These are phyloP conservation scores for Ramaria sp. DNA, from an alignment of 768 basidiomycete species.

Conservation along the genomic window DNA sequence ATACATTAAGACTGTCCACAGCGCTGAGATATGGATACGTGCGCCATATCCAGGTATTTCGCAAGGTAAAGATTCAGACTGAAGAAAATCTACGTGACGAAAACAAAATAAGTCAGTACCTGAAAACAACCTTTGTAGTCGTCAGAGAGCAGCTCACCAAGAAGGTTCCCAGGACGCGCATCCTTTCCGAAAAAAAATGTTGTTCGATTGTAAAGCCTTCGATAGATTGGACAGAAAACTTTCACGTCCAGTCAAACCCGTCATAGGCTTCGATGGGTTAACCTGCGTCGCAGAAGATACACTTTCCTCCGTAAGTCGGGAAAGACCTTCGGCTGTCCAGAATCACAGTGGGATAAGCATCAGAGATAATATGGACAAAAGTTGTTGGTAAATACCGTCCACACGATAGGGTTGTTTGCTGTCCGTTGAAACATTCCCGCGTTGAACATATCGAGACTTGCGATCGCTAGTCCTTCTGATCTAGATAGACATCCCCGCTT, in stretches of 20 bases:
- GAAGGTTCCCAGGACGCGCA: slow-evolving; percentile 71
- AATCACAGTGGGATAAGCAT: neutral
- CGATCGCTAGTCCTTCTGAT: slow-evolving; percentile 82
- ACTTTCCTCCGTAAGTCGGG: slow-evolving; percentile 45
- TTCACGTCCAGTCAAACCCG: slow-evolving; percentile 80
- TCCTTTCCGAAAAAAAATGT: slow-evolving; percentile 63
- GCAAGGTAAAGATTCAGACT: slow-evolving; percentile 34
- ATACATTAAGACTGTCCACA: slow-evolving; percentile 77
- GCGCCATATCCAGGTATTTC: slow-evolving; percentile 26
- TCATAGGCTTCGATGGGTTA: slow-evolving; percentile 66
- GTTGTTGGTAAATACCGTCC: slow-evolving; percentile 48
- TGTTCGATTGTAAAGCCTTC: slow-evolving; percentile 51
- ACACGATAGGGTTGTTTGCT: slow-evolving; percentile 53
- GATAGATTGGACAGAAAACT: slow-evolving; percentile 64
- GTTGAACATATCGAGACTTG: slow-evolving; percentile 83
- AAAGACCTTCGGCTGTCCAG: slow-evolving; percentile 55
- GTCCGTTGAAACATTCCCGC: slow-evolving; percentile 65
- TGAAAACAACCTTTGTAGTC: too few relatives aligned
- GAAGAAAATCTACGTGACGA: slow-evolving; percentile 49
- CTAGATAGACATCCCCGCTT: slow-evolving; percentile 43
- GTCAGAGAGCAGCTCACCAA: slow-evolving; percentile 41
- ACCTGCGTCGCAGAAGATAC: slow-evolving; percentile 75
- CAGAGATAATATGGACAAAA: neutral
- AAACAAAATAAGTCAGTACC: neutral
- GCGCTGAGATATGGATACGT: slow-evolving; percentile 56